Conservation (phyloP, 202 grass and related monocot genomes). For the Zizania palustris region DNA sequence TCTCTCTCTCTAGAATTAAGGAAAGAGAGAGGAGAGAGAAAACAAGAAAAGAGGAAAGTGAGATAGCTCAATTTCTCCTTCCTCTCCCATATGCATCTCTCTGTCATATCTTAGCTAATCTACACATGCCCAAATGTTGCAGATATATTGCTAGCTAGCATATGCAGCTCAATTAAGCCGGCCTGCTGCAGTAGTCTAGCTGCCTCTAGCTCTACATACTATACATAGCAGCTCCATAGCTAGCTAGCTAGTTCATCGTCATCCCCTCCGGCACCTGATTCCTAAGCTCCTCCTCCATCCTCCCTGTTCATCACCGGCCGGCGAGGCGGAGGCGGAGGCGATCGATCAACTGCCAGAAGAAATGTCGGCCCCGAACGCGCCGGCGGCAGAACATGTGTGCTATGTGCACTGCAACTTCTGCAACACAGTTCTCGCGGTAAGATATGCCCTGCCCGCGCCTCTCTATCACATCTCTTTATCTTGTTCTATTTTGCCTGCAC, state of each 20-base stretch:
- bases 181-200: not conserved
- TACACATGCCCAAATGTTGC: constrained; percentile 8
- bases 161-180: constrained; percentile 47
- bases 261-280: too few species aligned
- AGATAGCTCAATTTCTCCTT: constrained; percentile 60
- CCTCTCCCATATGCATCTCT: constrained; percentile 36
- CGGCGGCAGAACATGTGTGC: constrained; percentile 64
- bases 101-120: not conserved
- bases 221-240: not conserved
- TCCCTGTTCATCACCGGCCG: constrained; percentile 28
- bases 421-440: constrained; percentile 97
- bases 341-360: not conserved
- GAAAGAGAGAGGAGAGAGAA: constrained; percentile 4
- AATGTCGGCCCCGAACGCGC: constrained; percentile 64
- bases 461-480: constrained; percentile 7
- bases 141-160: constrained; percentile 36
- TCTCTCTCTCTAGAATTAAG: constrained; percentile 27
- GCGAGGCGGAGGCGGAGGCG: not conserved
- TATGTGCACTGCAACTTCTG: constrained; percentile 97
- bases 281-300: constrained; percentile 21
- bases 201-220: not conserved
- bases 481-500: not conserved
- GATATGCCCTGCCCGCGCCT: constrained; percentile 26
- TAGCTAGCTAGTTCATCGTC: not conserved
- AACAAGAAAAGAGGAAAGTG: constrained; percentile 59